Conservation (phyloP, 1,284 basidiomycete genomes). For the Tilletia horrida region DNA sequence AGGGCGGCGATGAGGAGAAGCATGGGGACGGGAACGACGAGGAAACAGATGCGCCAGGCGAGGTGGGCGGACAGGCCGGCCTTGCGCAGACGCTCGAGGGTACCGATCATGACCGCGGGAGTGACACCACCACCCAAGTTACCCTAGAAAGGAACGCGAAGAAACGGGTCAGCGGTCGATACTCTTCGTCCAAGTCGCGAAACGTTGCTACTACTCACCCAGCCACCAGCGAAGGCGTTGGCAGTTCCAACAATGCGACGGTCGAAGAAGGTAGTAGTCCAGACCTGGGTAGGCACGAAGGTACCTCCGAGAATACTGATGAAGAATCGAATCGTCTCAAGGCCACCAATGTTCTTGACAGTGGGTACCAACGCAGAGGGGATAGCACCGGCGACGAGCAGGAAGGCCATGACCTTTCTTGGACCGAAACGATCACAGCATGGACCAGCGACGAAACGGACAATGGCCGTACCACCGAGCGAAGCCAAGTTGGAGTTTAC, state of each 20-base stretch:
- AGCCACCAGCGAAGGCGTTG: slow-evolving; percentile 47
- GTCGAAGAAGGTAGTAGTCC: slow-evolving; percentile 66
- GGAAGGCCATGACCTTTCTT: slow-evolving; percentile 64
- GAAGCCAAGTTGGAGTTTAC: slow-evolving; percentile 65
- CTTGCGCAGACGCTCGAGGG: slow-evolving; percentile 59
- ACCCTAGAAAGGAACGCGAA: slow-evolving; percentile 57
- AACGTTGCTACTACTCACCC: slow-evolving; percentile 27
- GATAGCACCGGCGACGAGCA: slow-evolving; percentile 65
- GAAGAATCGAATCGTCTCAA: slow-evolving; percentile 61
- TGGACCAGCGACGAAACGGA: slow-evolving; percentile 63
- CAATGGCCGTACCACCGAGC: slow-evolving; percentile 60
- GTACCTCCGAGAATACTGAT: slow-evolving; percentile 64
- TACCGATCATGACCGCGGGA: slow-evolving; percentile 62
- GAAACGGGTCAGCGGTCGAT: slow-evolving; percentile 46
- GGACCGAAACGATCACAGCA: slow-evolving; percentile 62
- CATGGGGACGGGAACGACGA: slow-evolving; percentile 64
- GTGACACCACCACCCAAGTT: slow-evolving; percentile 60
- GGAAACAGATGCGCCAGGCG: slow-evolving; percentile 65
- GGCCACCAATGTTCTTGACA: slow-evolving; percentile 57
- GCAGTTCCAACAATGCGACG: slow-evolving; percentile 63
- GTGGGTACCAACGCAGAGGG: slow-evolving; percentile 66
- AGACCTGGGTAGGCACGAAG: slow-evolving; percentile 63
- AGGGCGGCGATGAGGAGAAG: slow-evolving; percentile 60
- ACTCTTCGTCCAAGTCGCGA: too few relatives aligned
- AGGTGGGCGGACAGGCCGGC: slow-evolving; percentile 59